These are phyloP conservation scores for Spizellomyces sp. DNA, from an alignment of 192 early-diverging fungal species.

Conservation along the genomic window DNA sequence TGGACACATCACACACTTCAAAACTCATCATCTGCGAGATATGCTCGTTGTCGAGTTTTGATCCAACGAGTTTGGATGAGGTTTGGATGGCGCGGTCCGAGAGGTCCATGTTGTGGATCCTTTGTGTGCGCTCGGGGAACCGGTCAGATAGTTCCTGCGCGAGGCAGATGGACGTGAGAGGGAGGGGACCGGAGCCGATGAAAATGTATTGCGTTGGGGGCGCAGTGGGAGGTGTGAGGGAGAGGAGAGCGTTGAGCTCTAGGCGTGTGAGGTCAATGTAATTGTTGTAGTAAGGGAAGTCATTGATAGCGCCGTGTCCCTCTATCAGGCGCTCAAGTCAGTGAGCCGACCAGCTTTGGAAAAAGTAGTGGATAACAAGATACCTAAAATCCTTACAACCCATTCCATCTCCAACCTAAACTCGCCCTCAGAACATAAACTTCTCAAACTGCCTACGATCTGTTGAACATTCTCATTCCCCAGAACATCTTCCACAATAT, in stretches of 20 bases:
- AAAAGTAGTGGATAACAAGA: too few relatives aligned
- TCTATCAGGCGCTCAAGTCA: too few relatives aligned
- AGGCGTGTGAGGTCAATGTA: conserved; percentile 18
- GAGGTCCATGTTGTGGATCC: conserved; percentile 8
- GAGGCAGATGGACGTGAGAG: conserved; percentile 21
- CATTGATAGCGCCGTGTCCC: neutral
- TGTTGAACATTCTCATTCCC: neutral
- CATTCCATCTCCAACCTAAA: conserved; percentile 15
- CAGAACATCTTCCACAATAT: neutral
- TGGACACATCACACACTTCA: conserved; percentile 2
- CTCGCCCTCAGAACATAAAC: conserved; percentile 16
- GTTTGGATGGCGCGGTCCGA: neutral
- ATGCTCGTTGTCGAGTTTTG: conserved; percentile 1
- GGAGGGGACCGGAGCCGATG: conserved; percentile 19
- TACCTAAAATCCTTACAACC: neutral
- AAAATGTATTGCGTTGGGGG: conserved; percentile 6
- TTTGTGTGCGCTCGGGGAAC: neutral
- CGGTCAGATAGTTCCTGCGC: conserved; percentile 7
- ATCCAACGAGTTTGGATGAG: neutral
- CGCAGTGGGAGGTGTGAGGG: neutral
- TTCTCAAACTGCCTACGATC: conserved; percentile 3
- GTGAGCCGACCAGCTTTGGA: too few relatives aligned
- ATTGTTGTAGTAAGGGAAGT: conserved; percentile 20
- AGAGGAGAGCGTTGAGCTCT: conserved; percentile 7
- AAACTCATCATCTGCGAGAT: conserved; percentile 4